Evolutionary conservation across 1,284 basidiomycete genomes (phyloP), one percentile per base, ranked within the genome.

Genomic region (Agroathelia rolfsii): DNA sequence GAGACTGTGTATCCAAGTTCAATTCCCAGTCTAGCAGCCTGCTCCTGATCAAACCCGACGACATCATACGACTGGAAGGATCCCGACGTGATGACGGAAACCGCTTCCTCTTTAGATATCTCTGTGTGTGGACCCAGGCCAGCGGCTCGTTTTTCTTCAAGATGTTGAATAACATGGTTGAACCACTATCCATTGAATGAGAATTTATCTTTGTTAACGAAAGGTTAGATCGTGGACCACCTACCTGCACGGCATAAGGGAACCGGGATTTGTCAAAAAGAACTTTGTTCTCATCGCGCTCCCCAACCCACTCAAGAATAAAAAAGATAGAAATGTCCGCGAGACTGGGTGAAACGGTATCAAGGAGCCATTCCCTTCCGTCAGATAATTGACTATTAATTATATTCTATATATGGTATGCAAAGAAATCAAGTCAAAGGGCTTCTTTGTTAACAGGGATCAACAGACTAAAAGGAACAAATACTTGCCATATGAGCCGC

Each of bases 301-400:
- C 47, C 14, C 42, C 50, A 12, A 61, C 45, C 71, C 72, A 76
- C 3, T 48, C 47, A 35, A 64, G 52, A 4, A 68, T 42, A 39
- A 68, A 68, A 39, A 73, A 60, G 5, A 66, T 52, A 3, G 65
- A 60, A n/a, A 75, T 44, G 42, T 77, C 72, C 6, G 62, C 67
- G 7, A 72, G 49, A 27, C 68, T 58, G 3, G 70, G 69, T 0
- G 49, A 35, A 32, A 62, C 61, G 1, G 73, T 72, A 41, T 73
- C 63, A 37, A 74, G 62, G 5, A 74, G 49, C 71, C 72, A 77
- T 46, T 69, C 63, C 3, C 73, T 62, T n/a, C 58, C 67, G 45
- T 74, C 71, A 2, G 49, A 48, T 12, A 76, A 55, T 41, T 74
- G 70, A 39, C 70, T 61, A 41, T 76, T 68, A 5, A 71, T 26